Evolutionary conservation across 2,329 filamentous ascomycete genomes (phyloP).

Genomic region (Fusarium sp.): DNA sequence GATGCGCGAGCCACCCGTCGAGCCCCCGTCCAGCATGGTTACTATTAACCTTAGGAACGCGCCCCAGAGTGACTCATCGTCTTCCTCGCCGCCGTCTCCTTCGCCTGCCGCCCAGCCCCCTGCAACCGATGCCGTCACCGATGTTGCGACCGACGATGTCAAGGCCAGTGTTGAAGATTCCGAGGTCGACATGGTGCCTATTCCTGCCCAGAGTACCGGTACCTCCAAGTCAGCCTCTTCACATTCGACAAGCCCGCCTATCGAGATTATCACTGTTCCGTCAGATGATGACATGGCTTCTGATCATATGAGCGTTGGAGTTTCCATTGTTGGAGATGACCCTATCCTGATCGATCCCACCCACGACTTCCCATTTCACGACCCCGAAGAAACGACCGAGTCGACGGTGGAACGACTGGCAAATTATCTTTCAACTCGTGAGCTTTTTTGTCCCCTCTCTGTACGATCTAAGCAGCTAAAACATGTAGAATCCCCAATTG

Average conservation of each 20-base stretch:
- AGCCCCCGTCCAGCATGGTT: constrained; percentile 65
- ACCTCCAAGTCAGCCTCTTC: constrained; percentile 53
- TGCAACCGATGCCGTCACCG: constrained; percentile 1
- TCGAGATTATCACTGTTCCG: constrained; percentile 57
- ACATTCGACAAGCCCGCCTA: constrained; percentile 58
- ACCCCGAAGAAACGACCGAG: constrained; percentile 46
- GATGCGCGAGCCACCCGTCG: constrained; percentile 48
- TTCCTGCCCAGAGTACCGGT: constrained; percentile 39
- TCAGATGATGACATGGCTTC: constrained; percentile 52
- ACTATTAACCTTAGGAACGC: constrained; percentile 70
- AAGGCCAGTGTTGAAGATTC: constrained; percentile 61
- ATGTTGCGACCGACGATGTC: constrained; percentile 46
- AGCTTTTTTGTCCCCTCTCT: constrained; percentile 14
- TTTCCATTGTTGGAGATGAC: constrained; percentile 40
- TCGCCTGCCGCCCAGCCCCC: constrained; percentile 40
- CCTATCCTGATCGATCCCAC: constrained; percentile 55
- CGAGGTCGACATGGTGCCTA: constrained; percentile 53
- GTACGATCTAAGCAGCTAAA: constrained; percentile 39
- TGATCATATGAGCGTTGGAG: constrained; percentile 49
- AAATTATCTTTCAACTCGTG: constrained; percentile 53
- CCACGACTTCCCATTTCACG: constrained; percentile 60
- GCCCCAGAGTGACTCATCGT: constrained; percentile 54
- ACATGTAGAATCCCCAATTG: constrained; percentile 55
- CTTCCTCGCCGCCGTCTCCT: constrained; percentile 60
- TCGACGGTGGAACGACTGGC: constrained; percentile 53